phyloP scores from a whole-genome alignment of 202 grass and related monocot species.

The Elaeis oleifera region DNA sequence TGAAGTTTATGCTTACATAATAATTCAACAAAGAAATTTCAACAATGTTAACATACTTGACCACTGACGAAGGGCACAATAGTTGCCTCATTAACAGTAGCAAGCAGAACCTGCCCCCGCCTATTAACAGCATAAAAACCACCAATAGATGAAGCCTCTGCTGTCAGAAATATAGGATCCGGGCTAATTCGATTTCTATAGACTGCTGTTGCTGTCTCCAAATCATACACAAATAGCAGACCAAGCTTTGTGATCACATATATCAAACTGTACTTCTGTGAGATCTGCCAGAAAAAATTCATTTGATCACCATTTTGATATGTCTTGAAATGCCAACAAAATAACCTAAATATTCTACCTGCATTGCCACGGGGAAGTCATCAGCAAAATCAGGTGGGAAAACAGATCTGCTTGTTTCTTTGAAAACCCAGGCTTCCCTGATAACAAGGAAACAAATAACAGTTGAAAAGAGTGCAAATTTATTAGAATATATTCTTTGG shows the following conservation, averaged over 20 bases:
- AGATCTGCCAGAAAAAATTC: conserved; percentile 27
- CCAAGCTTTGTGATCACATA: conserved; percentile 96
- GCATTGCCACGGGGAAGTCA: conserved; percentile 94
- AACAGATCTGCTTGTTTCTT: conserved; percentile 98
- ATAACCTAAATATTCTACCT: conserved; percentile 36
- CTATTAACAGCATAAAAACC: conserved; percentile 98
- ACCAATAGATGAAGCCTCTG: conserved; percentile 68
- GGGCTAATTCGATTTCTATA: conserved; percentile 83
- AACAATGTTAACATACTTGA: conserved; percentile 45
- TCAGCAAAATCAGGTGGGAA: conserved; percentile 96
- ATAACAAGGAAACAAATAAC: conserved; percentile 18
- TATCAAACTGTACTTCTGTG: conserved; percentile 83
- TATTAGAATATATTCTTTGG: not conserved
- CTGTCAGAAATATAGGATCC: conserved; percentile 93
- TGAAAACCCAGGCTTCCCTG: conserved; percentile 75
- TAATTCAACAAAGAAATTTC: conserved; percentile 7
- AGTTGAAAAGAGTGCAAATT: not conserved
- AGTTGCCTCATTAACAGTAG: conserved; percentile 92
- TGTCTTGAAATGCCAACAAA: conserved; percentile 2
- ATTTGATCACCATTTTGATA: conserved; percentile 10
- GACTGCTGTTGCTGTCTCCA: conserved; percentile 74
- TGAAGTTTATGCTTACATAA: not conserved
- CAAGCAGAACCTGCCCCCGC: conserved; percentile 83
- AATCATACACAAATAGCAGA: conserved; percentile 87
- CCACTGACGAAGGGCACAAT: conserved; percentile 72